Evolutionary conservation across 1,284 basidiomycete species (phyloP), one percentile per base, ranked within the genome.

Genomic region (Hymenochaete sp.): DNA sequence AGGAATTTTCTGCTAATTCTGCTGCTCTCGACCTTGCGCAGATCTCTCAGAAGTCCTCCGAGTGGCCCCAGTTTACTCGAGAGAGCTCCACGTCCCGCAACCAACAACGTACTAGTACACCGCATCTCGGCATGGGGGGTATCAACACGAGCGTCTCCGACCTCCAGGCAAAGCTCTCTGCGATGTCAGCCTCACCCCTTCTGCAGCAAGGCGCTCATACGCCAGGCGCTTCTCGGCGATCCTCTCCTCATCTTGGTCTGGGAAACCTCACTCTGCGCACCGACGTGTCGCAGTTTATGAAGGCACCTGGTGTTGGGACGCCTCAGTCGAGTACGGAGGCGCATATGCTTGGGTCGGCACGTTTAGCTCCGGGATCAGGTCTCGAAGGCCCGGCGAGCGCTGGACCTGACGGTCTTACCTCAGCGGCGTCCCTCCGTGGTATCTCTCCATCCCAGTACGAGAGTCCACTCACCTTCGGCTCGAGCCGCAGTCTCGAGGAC

Each of bases 21-120:
- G 91, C 89, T 21, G 93, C 93, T 26, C 68, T 97, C 54, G 93
- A 97, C 62, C 75, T 96, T 32, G 93, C 93, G 6, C 86, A 92
- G 31, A 73, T 91, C 28, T 83, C 89, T 3, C 88, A 91, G 57
- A 88, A 88, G 60, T 72, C 83, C 1, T 91, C 91, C 2, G 92
- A 97, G 61, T 97, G 93, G 93, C 88, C 92, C 35, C 88, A 87
- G 59, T 96, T 92, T 63, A 72, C 76, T 44, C 75, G 79, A 58
- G 82, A 83, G 38, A 66, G 68, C 21, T 57, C 76, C 40, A 61
- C 62, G 44, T 64, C 68, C 33, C 75, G 79, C 46, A 59, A 65
- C 28, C 79, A 82, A 44, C 75, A 80, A 51, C 77, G 81, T 38
- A 77, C 68, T 18, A 78, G 79, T 35, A 84, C 82, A 2, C 81